phyloP scores from a whole-genome alignment of 1,139 yeast genomes.

The Candida freyschussii region DNA sequence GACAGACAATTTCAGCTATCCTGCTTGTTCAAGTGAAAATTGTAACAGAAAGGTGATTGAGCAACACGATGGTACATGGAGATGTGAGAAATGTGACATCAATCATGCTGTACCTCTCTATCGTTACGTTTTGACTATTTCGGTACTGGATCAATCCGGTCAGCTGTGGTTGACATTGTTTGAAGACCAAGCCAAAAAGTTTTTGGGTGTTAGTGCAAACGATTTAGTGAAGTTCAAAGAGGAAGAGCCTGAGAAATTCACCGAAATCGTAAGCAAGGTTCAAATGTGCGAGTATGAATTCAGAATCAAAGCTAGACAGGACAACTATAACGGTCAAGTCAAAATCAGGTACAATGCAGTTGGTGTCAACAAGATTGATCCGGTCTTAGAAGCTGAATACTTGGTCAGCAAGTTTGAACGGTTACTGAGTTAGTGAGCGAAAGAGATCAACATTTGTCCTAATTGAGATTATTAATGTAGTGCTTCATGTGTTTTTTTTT shows the following conservation, averaged over 20 bases:
- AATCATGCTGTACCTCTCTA: conserved; percentile 64
- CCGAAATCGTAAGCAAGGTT: conserved; percentile 41
- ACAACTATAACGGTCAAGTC: conserved; percentile 72
- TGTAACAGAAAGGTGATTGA: conserved; percentile 84
- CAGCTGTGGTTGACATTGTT: conserved; percentile 85
- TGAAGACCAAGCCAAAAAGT: conserved; percentile 71
- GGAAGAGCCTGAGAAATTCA: conserved; percentile 43
- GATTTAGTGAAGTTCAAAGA: conserved; percentile 54
- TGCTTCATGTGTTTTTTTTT: conserved; percentile 2
- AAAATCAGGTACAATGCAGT: conserved; percentile 73
- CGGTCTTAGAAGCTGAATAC: conserved; percentile 54
- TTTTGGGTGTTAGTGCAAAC: conserved; percentile 68
- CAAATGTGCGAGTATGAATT: conserved; percentile 68
- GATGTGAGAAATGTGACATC: conserved; percentile 88
- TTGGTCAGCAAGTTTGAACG: conserved; percentile 48
- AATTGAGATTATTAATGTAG: not conserved
- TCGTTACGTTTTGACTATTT: conserved; percentile 70
- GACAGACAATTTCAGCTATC: conserved; percentile 76
- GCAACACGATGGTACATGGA: conserved; percentile 73
- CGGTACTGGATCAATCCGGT: conserved; percentile 74
- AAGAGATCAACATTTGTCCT: too few species aligned
- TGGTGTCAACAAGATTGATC: conserved; percentile 53
- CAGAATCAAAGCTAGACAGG: conserved; percentile 78
- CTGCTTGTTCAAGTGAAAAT: conserved; percentile 74
- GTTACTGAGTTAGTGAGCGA: conserved; percentile 1